Evolutionary conservation across 108 stramenopile species (phyloP).

Genomic region (Schizochytrium sp.): DNA sequence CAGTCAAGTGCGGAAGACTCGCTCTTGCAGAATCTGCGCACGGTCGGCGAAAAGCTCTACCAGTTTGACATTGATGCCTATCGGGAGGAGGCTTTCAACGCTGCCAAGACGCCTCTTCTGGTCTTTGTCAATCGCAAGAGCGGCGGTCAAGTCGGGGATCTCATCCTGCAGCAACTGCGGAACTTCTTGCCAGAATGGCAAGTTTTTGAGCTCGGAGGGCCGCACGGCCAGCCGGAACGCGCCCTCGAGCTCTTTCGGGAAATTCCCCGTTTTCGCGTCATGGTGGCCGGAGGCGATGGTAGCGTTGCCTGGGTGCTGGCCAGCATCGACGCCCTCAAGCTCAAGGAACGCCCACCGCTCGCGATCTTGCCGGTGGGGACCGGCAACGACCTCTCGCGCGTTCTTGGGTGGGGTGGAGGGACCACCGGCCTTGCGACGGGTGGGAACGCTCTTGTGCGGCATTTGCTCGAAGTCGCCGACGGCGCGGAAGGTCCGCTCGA

Average conservation of each 20-base stretch:
- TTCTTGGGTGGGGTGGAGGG: conserved; percentile 74
- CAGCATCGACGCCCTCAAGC: conserved; percentile 63
- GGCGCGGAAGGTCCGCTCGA: conserved; percentile 66
- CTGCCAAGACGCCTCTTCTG: conserved; percentile 57
- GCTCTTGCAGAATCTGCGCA: neutral
- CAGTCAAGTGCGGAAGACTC: neutral
- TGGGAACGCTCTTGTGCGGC: conserved; percentile 46
- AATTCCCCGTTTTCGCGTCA: conserved; percentile 57
- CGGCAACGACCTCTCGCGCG: conserved; percentile 72
- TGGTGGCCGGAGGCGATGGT: conserved; percentile 82
- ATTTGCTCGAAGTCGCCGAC: conserved; percentile 65
- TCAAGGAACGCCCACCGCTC: conserved; percentile 69
- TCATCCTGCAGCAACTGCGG: conserved; percentile 67
- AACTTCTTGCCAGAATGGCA: conserved; percentile 73
- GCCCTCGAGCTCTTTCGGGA: conserved; percentile 62
- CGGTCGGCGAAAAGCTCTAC: neutral
- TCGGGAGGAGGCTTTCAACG: neutral
- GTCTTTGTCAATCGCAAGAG: conserved; percentile 77
- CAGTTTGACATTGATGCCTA: neutral
- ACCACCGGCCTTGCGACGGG: conserved; percentile 58
- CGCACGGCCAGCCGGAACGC: conserved; percentile 63
- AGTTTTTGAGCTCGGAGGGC: conserved; percentile 66
- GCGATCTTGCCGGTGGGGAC: conserved; percentile 79
- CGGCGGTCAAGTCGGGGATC: conserved; percentile 68
- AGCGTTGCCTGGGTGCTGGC: conserved; percentile 82